Evolutionary conservation across 2,329 filamentous ascomycete genomes (phyloP).

Genomic region (Grosmannia huntii): DNA sequence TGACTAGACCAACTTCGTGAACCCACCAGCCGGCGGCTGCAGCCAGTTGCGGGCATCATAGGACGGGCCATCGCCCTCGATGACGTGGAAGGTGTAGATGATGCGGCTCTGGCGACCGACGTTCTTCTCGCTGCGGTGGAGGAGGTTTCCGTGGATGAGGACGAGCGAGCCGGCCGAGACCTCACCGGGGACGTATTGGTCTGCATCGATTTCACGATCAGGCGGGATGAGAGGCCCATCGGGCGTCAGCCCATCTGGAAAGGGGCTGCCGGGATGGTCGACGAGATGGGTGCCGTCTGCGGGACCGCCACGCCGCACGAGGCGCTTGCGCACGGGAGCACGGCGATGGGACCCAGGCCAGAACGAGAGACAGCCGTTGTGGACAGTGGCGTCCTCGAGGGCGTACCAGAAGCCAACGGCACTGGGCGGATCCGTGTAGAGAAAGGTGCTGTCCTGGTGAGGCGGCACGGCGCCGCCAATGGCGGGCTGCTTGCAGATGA

Average conservation of each 20-base stretch:
- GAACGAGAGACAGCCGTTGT: conserved; percentile 85
- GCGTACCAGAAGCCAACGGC: conserved; percentile 98
- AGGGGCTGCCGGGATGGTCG: conserved; percentile 46
- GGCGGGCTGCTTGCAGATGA: conserved; percentile 96
- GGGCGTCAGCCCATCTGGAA: conserved; percentile 44
- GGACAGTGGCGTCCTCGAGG: conserved; percentile 74
- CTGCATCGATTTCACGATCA: conserved; percentile 25
- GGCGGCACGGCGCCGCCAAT: conserved; percentile 85
- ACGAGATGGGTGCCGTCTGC: conserved; percentile 54
- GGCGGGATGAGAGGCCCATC: not conserved
- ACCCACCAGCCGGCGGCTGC: conserved; percentile 69
- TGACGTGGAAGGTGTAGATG: conserved; percentile 96
- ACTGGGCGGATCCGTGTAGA: conserved; percentile 79
- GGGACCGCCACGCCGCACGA: conserved; percentile 51
- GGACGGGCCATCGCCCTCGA: conserved; percentile 53
- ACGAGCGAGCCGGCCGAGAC: conserved; percentile 86
- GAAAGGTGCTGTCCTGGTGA: conserved; percentile 84
- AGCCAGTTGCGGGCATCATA: conserved; percentile 92
- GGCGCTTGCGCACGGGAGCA: conserved; percentile 56
- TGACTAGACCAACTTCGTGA: conserved; percentile 45
- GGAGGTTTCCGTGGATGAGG: conserved; percentile 84
- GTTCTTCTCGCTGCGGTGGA: conserved; percentile 96
- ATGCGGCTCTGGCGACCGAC: conserved; percentile 73
- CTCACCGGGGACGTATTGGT: conserved; percentile 65
- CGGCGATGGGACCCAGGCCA: conserved; percentile 65